A percentile compares a stretch with the other conserved stretches of the same genome.
phyloP scores from a whole-genome alignment of 352 stramenopile genomes.

The Aphanomyces euteiches region DNA sequence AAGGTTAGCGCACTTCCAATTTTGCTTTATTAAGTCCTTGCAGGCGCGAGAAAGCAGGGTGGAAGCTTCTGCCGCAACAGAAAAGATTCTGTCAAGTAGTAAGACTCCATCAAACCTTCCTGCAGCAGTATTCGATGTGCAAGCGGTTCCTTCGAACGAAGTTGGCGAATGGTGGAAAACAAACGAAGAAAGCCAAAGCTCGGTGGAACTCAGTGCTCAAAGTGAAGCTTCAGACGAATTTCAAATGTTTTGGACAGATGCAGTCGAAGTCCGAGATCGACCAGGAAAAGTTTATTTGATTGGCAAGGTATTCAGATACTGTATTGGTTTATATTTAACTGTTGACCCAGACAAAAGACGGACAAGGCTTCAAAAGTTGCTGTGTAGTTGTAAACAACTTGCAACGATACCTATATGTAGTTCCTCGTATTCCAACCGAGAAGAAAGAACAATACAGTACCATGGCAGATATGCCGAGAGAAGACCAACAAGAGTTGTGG shows the following conservation, averaged over 20 bases:
- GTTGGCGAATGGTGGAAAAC: conserved; percentile 79
- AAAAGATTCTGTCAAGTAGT: neutral
- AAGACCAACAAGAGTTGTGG: conserved; percentile 84
- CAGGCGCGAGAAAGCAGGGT: conserved; percentile 49
- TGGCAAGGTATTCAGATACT: conserved; percentile 87
- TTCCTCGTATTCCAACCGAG: conserved; percentile 46
- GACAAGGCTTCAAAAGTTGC: conserved; percentile 87
- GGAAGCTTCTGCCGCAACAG: conserved; percentile 30
- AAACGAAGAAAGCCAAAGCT: conserved; percentile 9
- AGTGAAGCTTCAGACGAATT: conserved; percentile 60
- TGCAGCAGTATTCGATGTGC: conserved; percentile 25
- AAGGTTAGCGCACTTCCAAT: conserved; percentile 58
- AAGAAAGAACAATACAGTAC: conserved; percentile 24
- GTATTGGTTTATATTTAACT: conserved; percentile 29
- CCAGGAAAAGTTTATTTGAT: conserved; percentile 97
- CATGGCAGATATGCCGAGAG: conserved; percentile 88
- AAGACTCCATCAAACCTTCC: neutral
- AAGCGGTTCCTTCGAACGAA: conserved; percentile 77
- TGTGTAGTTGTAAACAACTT: conserved; percentile 96
- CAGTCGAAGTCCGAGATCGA: conserved; percentile 90
- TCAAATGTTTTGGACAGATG: conserved; percentile 97
- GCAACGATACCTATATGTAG: conserved; percentile 94
- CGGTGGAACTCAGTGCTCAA: conserved; percentile 30
- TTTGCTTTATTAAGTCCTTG: conserved; percentile 53
- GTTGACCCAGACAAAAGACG: conserved; percentile 34